phyloP scores from a whole-genome alignment of 768 basidiomycete genomes.

The Suillus subluteus region DNA sequence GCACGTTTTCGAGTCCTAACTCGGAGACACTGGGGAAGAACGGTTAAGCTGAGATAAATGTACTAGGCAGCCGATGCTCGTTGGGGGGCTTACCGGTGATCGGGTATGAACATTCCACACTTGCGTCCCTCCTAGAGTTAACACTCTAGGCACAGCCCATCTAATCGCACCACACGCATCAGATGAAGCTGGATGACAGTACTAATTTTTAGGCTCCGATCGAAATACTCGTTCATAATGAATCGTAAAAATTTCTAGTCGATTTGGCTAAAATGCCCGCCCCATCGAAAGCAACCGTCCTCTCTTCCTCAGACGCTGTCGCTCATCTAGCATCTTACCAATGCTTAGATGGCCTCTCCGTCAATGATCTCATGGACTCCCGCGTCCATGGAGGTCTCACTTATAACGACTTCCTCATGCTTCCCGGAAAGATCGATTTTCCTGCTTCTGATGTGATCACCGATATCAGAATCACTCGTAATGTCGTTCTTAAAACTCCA shows the following conservation, averaged over 20 bases:
- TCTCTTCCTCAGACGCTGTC: conserved; percentile 75
- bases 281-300: conserved; percentile 40
- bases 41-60: neutral
- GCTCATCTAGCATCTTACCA: conserved; percentile 74
- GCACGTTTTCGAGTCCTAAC: neutral
- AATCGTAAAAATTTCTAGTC: conserved; percentile 1
- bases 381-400: conserved; percentile 88
- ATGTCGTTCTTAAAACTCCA: conserved; percentile 90
- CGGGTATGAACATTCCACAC: too few species aligned
- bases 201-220: conserved; percentile 19
- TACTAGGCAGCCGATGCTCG: neutral
- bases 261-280: conserved; percentile 38
- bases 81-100: neutral
- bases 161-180: too few species aligned
- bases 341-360: conserved; percentile 80
- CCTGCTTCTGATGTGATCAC: conserved; percentile 77
- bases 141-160: too few species aligned
- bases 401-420: conserved; percentile 94
- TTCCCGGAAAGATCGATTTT: conserved; percentile 97
- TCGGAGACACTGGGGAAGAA: neutral
- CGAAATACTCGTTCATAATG: conserved; percentile 14
- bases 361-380: conserved; percentile 87
- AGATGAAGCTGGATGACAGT: too few species aligned
- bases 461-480: conserved; percentile 87
- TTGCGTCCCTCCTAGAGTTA: too few species aligned